Conservation (phyloP, 2,329 filamentous ascomycete genomes). For the Daldinia sp. region DNA sequence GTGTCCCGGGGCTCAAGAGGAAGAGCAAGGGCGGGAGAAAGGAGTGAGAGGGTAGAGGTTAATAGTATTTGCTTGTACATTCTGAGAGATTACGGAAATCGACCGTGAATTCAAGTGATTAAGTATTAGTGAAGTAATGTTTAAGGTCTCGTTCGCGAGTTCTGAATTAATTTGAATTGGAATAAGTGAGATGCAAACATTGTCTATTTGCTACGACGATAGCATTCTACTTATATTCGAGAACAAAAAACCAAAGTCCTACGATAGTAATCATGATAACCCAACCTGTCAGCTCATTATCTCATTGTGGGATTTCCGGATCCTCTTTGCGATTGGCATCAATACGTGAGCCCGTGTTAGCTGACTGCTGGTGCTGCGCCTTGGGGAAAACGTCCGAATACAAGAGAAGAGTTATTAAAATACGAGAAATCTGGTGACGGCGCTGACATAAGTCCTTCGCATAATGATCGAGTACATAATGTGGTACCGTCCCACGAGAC, state of each 20-base stretch:
- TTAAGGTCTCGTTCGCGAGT: neutral
- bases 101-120: neutral
- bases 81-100: slow-evolving; percentile 15
- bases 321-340: slow-evolving; percentile 10
- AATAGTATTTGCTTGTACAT: slow-evolving; percentile 36
- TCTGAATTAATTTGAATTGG: slow-evolving; percentile 2
- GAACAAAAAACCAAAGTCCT: slow-evolving; percentile 7
- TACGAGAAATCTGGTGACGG: slow-evolving; percentile 26
- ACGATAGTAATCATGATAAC: slow-evolving; percentile 12
- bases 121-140: neutral
- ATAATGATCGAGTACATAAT: neutral
- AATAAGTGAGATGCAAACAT: slow-evolving; percentile 8
- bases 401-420: slow-evolving; percentile 13
- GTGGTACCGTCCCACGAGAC: slow-evolving; percentile 13
- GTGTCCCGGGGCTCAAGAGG: slow-evolving; percentile 41
- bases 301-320: slow-evolving; percentile 6
- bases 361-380: neutral
- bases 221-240: slow-evolving; percentile 21
- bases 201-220: slow-evolving; percentile 11
- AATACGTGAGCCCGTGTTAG: slow-evolving; percentile 26
- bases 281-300: slow-evolving; percentile 21
- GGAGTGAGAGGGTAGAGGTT: slow-evolving; percentile 39
- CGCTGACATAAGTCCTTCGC: slow-evolving; percentile 12
- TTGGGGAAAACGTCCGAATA: slow-evolving; percentile 1
- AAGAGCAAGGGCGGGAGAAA: slow-evolving; percentile 35